A percentile compares a stretch with the other conserved stretches of the same genome.
Evolutionary conservation across 352 stramenopile genomes (phyloP).

Genomic region (Globisporangium polare): DNA sequence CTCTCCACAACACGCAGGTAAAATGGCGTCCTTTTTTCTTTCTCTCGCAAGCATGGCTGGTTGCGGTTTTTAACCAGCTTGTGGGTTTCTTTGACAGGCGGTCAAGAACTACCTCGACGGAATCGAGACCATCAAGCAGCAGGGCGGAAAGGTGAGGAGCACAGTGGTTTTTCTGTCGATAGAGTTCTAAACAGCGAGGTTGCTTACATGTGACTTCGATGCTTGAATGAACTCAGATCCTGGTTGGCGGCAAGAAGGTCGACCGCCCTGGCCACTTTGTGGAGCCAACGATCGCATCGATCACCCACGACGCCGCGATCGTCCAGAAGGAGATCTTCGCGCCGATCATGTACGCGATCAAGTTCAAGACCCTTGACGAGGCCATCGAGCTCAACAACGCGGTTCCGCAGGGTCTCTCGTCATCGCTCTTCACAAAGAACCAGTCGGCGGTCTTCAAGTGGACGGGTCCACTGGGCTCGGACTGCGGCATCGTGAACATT

Average conservation of each 20-base stretch:
- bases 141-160: slow-evolving; percentile 75
- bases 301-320: slow-evolving; percentile 75
- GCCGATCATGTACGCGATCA: slow-evolving; percentile 89
- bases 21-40: background rate
- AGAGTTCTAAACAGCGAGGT: background rate
- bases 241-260: slow-evolving; percentile 81
- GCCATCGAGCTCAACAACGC: slow-evolving; percentile 91
- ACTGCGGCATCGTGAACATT: slow-evolving; percentile 93
- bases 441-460: slow-evolving; percentile 92
- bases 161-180: background rate
- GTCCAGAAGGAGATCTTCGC: slow-evolving; percentile 91
- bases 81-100: slow-evolving; percentile 28
- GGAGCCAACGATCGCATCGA: slow-evolving; percentile 88
- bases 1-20: slow-evolving; percentile 53
- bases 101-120: slow-evolving; percentile 85
- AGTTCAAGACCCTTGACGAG: slow-evolving; percentile 89
- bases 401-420: slow-evolving; percentile 90
- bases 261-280: slow-evolving; percentile 87
- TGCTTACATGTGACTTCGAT: slow-evolving; percentile 5
- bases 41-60: background rate
- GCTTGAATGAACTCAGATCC: slow-evolving; percentile 41
- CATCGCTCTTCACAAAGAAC: slow-evolving; percentile 90
- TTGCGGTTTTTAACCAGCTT: background rate
- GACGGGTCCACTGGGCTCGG: slow-evolving; percentile 85
- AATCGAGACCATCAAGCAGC: slow-evolving; percentile 80